Evolutionary conservation across 2,329 filamentous ascomycete species (phyloP).

Genomic region (Alternaria viburni): DNA sequence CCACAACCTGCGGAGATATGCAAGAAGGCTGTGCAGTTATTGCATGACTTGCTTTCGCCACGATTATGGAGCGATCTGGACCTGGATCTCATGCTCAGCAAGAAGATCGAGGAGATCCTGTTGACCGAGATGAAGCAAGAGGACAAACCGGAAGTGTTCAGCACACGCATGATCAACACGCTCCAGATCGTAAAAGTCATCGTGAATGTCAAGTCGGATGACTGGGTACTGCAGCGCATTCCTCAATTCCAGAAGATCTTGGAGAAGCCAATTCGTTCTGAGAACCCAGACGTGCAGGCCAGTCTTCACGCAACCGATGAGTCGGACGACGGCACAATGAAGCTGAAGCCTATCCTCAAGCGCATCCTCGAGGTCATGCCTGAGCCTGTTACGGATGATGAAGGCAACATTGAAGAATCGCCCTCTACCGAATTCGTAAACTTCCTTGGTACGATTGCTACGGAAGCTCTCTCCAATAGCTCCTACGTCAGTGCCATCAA

Average conservation of each 20-base stretch:
- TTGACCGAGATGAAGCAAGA: conserved; percentile 68
- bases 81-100: conserved; percentile 81
- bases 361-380: conserved; percentile 89
- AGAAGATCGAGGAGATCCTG: conserved; percentile 85
- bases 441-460: conserved; percentile 83
- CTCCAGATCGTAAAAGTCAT: conserved; percentile 91
- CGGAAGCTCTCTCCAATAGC: conserved; percentile 80
- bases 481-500: conserved; percentile 91
- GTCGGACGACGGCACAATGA: conserved; percentile 66
- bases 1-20: conserved; percentile 76
- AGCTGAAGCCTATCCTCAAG: conserved; percentile 75
- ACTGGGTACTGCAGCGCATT: conserved; percentile 86
- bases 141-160: conserved; percentile 70
- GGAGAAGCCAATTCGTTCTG: conserved; percentile 86
- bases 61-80: conserved; percentile 92
- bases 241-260: conserved; percentile 82
- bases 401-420: conserved; percentile 75
- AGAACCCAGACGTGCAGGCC: conserved; percentile 91
- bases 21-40: conserved; percentile 80
- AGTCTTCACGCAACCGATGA: conserved; percentile 80
- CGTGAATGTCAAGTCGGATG: conserved; percentile 83
- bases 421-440: conserved; percentile 86
- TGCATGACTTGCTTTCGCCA: conserved; percentile 84
- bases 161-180: conserved; percentile 89
- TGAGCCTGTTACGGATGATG: conserved; percentile 81